These are phyloP conservation scores for Pythium aristosporum DNA, from an alignment of 352 stramenopile genomes.

Conservation along the genomic window DNA sequence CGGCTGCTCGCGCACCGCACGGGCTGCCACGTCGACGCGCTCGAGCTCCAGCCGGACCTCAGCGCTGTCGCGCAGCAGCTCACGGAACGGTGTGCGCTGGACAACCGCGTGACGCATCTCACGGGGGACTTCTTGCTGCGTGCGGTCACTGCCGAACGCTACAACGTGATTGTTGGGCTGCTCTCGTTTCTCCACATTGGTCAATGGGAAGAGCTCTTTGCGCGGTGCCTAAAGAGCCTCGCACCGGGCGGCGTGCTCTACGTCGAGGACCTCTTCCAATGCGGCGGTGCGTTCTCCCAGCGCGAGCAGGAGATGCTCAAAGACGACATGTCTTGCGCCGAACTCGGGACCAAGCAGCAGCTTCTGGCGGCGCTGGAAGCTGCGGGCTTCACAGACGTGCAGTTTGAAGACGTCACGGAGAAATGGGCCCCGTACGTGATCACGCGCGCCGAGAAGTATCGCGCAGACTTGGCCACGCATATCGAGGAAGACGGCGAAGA, in stretches of 20 bases:
- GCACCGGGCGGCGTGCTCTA: conserved; percentile 68
- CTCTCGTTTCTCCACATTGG: conserved; percentile 82
- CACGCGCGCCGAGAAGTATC: conserved; percentile 42
- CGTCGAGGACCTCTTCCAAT: conserved; percentile 78
- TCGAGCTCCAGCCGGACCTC: conserved; percentile 83
- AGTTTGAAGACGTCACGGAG: conserved; percentile 59
- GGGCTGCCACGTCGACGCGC: conserved; percentile 57
- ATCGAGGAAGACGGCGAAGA: conserved; percentile 53
- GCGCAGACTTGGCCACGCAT: conserved; percentile 44
- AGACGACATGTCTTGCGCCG: conserved; percentile 63
- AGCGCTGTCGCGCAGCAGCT: conserved; percentile 56
- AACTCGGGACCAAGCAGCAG: conserved; percentile 42
- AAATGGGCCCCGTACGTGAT: conserved; percentile 69
- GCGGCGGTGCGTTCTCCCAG: conserved; percentile 36
- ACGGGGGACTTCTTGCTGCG: conserved; percentile 65
- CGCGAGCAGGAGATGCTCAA: conserved; percentile 47
- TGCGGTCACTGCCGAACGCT: conserved; percentile 27
- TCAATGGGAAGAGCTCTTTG: conserved; percentile 57
- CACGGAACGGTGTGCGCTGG: conserved; percentile 54
- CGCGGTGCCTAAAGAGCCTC: conserved; percentile 53
- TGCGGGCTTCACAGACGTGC: conserved; percentile 53
- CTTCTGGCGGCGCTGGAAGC: conserved; percentile 38
- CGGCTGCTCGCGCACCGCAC: conserved; percentile 75
- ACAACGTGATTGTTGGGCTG: conserved; percentile 64
- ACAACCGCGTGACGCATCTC: conserved; percentile 47